Base-by-base conservation (phyloP, 2,329 filamentous ascomycete species). In the Colletotrichum lentis region DNA sequence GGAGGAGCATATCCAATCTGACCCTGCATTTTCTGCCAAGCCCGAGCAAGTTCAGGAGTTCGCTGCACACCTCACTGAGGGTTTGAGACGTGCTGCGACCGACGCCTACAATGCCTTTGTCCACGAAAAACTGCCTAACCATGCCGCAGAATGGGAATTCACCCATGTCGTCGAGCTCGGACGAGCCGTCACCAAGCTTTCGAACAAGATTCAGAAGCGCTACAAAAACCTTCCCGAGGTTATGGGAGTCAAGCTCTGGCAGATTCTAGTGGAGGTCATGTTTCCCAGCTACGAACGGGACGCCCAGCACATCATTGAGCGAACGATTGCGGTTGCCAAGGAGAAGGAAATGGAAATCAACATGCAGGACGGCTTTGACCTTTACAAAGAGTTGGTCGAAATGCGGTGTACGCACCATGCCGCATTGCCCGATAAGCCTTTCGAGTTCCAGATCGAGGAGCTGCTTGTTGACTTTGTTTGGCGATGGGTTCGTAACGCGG, bases 231-330 rank as follows among this genome's bases (percentile, higher is more conserved):
- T 91, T 67, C 93, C 93, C 0, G 90, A 93, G 70, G 91, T 98
- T 67, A 91, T 97, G 88, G 94, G 94, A 1, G 84, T 86, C 35
- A 85, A 85, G 67, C 85, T 84, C 2, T 79, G 87, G 52, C 88
- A 86, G 54, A 91, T 96, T 43, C 83, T 98, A 39, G 89, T 97
- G 7, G 87, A 91, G 72, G 92, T 93, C 60, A 89, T 96, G 62
- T 91, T 98, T 67, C 96, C 96, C 1, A 91, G 91, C 69, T 98
- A 97, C 76, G 94, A 97, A 65, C 89, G 92, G 71, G 95, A 99
- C 77, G 92, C 93, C 5, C 87, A 91, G 70, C 94, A 95, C 73
- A 88, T 99, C 71, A 90, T 98, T 49, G 86, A 89, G 72, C 87
- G 91, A 63, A 96, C 98, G 69, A 84, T 98, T 71, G 86, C 91